Percentiles rank a stretch among this genome's conserved stretches.
Conservation (phyloP, 257 asterid genomes). For the Ballota nigra region DNA sequence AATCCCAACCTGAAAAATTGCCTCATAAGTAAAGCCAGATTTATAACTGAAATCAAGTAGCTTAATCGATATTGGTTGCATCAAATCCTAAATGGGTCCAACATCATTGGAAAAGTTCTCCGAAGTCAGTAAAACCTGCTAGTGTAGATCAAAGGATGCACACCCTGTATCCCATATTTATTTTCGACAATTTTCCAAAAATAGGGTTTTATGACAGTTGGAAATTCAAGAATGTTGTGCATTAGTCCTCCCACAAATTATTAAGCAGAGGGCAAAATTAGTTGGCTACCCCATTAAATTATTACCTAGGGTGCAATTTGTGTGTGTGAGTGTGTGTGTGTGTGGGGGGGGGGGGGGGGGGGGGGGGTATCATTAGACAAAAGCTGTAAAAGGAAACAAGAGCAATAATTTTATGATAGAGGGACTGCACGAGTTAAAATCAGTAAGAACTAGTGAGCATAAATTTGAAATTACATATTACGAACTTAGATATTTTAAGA, state of each 20-base stretch:
- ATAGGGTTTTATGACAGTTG: constrained; percentile 1
- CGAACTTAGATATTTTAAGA: neutral
- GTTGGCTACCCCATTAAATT: neutral
- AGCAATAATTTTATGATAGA: neutral
- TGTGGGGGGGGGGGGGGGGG: no score
- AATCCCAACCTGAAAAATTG: constrained; percentile 77
- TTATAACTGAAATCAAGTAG: neutral
- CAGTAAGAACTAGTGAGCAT: neutral
- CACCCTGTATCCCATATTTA: neutral
- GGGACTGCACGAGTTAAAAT: neutral
- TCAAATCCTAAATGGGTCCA: constrained; percentile 16
- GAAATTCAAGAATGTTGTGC: neutral
- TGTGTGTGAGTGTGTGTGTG: no score
- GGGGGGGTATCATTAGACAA: neutral
- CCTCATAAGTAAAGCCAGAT: constrained; percentile 19
- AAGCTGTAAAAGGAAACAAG: neutral
- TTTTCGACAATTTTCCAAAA: neutral
- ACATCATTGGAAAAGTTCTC: constrained; percentile 1
- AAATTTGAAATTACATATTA: neutral
- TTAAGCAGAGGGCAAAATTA: neutral
- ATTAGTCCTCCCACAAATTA: neutral
- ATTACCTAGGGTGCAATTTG: neutral
- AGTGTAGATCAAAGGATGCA: neutral
- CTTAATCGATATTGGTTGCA: constrained; percentile 14
- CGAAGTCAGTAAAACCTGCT: neutral